These are phyloP conservation scores for Stromatinia cepivora DNA, from an alignment of 2,329 filamentous ascomycete genomes.

Conservation along the genomic window DNA sequence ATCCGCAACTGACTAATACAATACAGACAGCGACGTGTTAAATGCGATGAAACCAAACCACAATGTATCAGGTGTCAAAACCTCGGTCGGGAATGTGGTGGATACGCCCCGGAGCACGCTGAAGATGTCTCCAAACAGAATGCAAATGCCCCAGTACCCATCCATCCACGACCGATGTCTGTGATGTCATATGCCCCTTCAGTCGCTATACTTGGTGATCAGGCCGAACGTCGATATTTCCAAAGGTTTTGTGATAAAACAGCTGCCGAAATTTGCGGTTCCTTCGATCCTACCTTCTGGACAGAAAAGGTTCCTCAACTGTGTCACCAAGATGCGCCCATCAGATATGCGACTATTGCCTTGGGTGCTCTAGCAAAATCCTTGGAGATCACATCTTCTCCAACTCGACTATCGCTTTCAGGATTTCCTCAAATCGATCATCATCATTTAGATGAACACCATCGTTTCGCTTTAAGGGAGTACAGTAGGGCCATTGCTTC, in stretches of 20 bases:
- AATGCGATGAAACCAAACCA: constrained; percentile 42
- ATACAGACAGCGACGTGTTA: constrained; percentile 40
- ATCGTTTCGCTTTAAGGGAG: constrained; percentile 38
- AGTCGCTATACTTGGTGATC: constrained; percentile 35
- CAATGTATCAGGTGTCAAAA: constrained; percentile 41
- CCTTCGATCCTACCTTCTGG: constrained; percentile 40
- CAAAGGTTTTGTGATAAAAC: constrained; percentile 41
- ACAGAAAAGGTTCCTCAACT: constrained; percentile 41
- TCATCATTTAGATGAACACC: constrained; percentile 39
- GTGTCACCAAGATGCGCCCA: constrained; percentile 39
- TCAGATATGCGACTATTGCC: constrained; percentile 39
- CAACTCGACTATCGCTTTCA: constrained; percentile 37
- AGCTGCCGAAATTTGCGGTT: constrained; percentile 37
- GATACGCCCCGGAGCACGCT: constrained; percentile 38
- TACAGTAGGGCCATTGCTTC: constrained; percentile 39
- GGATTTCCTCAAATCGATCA: constrained; percentile 41
- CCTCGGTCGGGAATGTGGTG: constrained; percentile 41
- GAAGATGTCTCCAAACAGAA: constrained; percentile 35
- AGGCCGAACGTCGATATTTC: constrained; percentile 39
- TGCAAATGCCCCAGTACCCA: constrained; percentile 33
- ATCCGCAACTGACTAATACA: constrained; percentile 27
- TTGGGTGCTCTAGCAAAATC: constrained; percentile 39
- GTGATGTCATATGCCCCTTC: constrained; percentile 38
- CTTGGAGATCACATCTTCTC: constrained; percentile 38
- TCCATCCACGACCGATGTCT: constrained; percentile 39